Evolutionary conservation across 164 flowering plant species (phyloP).

Genomic region (Chimonanthus salicifolius): DNA sequence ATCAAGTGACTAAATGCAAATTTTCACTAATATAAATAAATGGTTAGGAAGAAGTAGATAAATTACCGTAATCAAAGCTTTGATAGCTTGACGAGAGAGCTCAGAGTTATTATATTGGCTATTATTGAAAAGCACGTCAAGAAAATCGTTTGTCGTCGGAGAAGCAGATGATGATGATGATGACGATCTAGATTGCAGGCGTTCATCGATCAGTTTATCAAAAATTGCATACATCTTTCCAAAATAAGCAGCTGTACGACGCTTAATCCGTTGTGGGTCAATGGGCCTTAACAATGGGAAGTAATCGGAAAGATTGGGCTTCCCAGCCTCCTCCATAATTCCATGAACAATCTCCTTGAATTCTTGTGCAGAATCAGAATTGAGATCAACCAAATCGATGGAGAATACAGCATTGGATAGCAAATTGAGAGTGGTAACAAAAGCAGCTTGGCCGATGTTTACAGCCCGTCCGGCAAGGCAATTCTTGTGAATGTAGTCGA

Average conservation of each 20-base stretch:
- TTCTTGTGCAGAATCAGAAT: slow-evolving; percentile 6
- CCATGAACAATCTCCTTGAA: not conserved
- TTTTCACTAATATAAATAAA: too few species aligned
- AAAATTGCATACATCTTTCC: not conserved
- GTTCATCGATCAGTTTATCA: slow-evolving; percentile 2
- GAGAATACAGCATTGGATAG: slow-evolving; percentile 1
- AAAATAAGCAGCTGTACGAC: not conserved
- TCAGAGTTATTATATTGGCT: not conserved
- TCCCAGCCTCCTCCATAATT: not conserved
- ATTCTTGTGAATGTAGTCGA: not conserved
- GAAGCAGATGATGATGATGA: not conserved
- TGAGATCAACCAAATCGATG: slow-evolving; percentile 2
- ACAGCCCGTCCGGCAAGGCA: not conserved
- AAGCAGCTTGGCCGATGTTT: not conserved
- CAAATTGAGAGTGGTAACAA: not conserved
- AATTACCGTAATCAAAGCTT: not conserved
- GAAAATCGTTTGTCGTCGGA: not conserved
- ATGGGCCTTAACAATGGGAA: not conserved
- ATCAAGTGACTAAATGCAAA: not conserved
- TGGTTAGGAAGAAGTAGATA: not conserved
- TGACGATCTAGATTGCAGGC: not conserved
- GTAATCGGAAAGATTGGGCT: slow-evolving; percentile 5
- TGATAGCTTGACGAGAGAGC: not conserved
- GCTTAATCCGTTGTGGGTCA: slow-evolving; percentile 3
- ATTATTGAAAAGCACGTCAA: slow-evolving; percentile 1